Base-by-base conservation (phyloP, 345 rosid genomes). In the Pseudoturritis turrita region DNA sequence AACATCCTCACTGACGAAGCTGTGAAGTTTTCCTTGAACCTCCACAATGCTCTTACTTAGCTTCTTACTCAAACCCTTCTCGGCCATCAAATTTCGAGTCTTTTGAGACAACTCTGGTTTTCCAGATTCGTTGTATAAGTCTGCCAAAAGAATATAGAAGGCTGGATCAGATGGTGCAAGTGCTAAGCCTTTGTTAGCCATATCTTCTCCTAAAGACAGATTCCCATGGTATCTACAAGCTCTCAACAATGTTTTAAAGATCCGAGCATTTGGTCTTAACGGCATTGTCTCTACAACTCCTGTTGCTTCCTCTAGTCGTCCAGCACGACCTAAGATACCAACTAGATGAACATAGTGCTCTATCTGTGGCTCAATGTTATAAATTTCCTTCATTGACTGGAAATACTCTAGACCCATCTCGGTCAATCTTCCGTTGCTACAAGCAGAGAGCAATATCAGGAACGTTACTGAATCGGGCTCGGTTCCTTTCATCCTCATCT, bases 341-440 rank as follows among this genome's bases (percentile, higher is more conserved):
- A 82, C 87, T 53, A 86, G 75, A 76, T 80, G 79, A 52, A 73
- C 77, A 63, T 81, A 81, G 73, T 88, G 96, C 12, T 83, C 85
- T 49, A 81, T 25, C 62, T 74, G 81, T 39, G 91, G 90, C 65
- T 63, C 77, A 19, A 85, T 44, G 14, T 71, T 67, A 43, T 86
- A 68, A 65, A 33, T 52, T 25, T 75, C 76, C 36, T 57, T 70
- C 84, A 85, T 78, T 43, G 87, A 79, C 1, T 40, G 53, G 55
- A 90, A 86, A 72, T 90, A 80, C 64, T 88, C 83, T 0, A 85
- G 80, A 56, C 87, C 86, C 52, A 84, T 70, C 45, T 90, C 82
- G 2, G 73, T 78, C 67, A 90, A 59, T 37, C 85, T 74, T 60
- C 86, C 88, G 1, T 33, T 81, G 54, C 77, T 79, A 78, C 96